Base-by-base conservation (phyloP, 1,284 basidiomycete genomes). In the Leccinum subrobustum region DNA sequence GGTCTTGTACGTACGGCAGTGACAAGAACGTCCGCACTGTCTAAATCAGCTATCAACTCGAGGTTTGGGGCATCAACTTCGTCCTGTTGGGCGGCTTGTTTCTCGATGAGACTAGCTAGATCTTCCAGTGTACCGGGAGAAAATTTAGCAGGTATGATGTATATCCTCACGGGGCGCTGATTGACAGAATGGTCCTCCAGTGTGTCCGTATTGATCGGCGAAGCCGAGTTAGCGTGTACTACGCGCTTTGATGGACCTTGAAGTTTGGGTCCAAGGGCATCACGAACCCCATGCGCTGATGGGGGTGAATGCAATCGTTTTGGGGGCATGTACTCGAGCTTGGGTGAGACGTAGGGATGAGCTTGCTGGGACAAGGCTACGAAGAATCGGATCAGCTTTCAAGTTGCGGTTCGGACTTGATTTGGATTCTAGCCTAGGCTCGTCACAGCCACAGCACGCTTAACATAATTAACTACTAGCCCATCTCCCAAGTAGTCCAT, bases 71-170 rank as follows among this genome's bases (percentile, higher is more conserved):
- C 16, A 58, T 61, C 20, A 7, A 14, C 18, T 31, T 33, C 14
- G 1, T 33, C 33, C 6, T 6, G 39, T 35, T 54, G 48, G 12
- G 35, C 6, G 6, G 47, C 18, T 6, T 31, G 42, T 37, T 64
- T 68, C 62, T 87, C 84, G 6, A 83, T 77, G 4, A 87, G 70
- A 18, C 65, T 59, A 48, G 79, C 75, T 0, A 91, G 79, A 60
- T 84, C 77, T 1, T 76, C 72, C 37, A 87, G 69, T 4, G 68
- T 68, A 3, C 73, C 63, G 1, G 78, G 39, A 58, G 57, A 77
- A 14, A 91, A 68, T 68, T 91, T 91, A 3, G 84, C 81, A 59
- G 86, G 79, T 11, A 91, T 75, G 44, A 91, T 77, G 68, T 83
- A 79, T 37, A 88, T 64, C 60, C 76, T 81, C 29, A 79, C 53